Conservation (phyloP, 1,139 yeast species). For the Kodamaea arcana region DNA sequence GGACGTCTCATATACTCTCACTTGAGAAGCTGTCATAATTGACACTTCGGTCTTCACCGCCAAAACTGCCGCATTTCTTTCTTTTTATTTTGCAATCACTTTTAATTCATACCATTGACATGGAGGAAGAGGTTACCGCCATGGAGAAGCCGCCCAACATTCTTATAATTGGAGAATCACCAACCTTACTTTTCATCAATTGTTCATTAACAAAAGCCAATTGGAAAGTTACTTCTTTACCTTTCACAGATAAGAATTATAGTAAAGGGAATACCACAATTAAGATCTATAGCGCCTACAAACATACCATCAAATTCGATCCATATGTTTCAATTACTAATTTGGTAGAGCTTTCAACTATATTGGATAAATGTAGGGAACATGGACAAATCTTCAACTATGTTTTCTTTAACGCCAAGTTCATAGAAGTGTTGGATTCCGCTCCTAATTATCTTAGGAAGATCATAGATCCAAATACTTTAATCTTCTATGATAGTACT, state of each 20-base stretch:
- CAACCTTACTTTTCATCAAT: conserved; percentile 6
- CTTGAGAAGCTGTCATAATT: no score
- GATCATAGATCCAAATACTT: conserved; percentile 2
- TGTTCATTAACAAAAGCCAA: conserved; percentile 3
- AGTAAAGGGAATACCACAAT: neutral
- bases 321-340: conserved; percentile 2
- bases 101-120: no score
- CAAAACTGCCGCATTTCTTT: no score
- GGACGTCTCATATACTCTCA: no score
- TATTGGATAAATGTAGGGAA: conserved; percentile 1
- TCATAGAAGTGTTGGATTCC: conserved; percentile 3
- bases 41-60: no score
- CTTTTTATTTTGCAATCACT: no score
- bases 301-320: neutral
- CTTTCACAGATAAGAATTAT: conserved; percentile 5
- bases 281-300: neutral
- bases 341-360: conserved; percentile 6
- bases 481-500: conserved; percentile 6
- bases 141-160: conserved; percentile 1
- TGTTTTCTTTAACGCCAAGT: conserved; percentile 6
- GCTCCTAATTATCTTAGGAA: conserved; percentile 3
- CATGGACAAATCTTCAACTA: conserved; percentile 3
- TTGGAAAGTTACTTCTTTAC: conserved; percentile 8
- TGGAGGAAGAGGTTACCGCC: no score
- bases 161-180: conserved; percentile 11